Percentiles rank a stretch among this genome's conserved stretches.
These are phyloP conservation scores for Leccinellum luteum DNA, from an alignment of 768 basidiomycete species.

Conservation along the genomic window DNA sequence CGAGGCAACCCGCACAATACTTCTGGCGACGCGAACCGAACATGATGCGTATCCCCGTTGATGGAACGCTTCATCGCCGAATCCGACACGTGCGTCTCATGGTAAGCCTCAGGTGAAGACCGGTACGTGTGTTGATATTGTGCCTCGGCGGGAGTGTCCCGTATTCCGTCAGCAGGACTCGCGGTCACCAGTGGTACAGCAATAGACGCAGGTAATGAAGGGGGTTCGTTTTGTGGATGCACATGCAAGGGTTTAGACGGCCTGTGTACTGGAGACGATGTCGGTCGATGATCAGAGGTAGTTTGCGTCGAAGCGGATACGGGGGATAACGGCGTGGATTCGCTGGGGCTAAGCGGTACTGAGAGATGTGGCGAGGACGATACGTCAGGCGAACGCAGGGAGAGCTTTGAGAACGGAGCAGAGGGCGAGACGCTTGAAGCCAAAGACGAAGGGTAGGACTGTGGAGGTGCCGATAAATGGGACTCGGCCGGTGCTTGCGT, in stretches of 20 bases:
- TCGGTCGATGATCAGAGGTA: slow-evolving; percentile 1
- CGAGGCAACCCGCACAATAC: slow-evolving; percentile 15
- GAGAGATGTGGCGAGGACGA: slow-evolving; percentile 10
- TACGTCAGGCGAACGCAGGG: slow-evolving; percentile 39
- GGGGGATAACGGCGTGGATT: neutral
- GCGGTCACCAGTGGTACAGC: slow-evolving; percentile 9
- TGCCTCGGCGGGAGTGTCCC: slow-evolving; percentile 26
- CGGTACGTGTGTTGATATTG: slow-evolving; percentile 17
- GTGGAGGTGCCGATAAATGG: neutral
- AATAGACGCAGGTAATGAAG: neutral
- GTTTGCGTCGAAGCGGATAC: neutral
- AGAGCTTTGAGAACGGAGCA: slow-evolving; percentile 50
- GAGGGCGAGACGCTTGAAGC: slow-evolving; percentile 40
- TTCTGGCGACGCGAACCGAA: slow-evolving; percentile 34
- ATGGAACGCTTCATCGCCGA: slow-evolving; percentile 10
- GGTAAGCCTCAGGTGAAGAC: slow-evolving; percentile 13
- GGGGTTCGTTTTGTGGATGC: slow-evolving; percentile 22
- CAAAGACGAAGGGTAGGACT: neutral
- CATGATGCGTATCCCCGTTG: slow-evolving; percentile 20
- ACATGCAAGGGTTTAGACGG: slow-evolving; percentile 30
- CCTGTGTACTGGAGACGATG: slow-evolving; percentile 13
- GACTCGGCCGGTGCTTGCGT: neutral
- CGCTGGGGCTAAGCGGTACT: slow-evolving; percentile 6
- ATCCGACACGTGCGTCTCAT: slow-evolving; percentile 1
- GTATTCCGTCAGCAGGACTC: slow-evolving; percentile 10